phyloP scores from a whole-genome alignment of 2,329 filamentous ascomycete species.

The Hortaea sp. region DNA sequence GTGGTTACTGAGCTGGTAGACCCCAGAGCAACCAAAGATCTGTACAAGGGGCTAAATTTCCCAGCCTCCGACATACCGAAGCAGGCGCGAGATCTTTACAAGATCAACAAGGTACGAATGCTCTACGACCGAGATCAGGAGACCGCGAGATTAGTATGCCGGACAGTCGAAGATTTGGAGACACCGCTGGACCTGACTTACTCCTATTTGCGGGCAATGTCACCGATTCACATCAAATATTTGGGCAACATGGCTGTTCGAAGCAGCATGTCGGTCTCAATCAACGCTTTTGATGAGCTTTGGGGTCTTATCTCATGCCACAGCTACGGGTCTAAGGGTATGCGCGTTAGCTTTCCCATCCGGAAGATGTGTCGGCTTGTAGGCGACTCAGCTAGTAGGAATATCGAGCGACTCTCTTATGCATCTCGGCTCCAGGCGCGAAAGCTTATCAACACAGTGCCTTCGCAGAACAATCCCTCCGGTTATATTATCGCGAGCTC shows the following conservation, averaged over 20 bases:
- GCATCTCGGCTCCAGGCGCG: conserved; percentile 74
- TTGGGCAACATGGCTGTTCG: conserved; percentile 79
- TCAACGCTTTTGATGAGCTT: conserved; percentile 73
- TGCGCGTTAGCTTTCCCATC: conserved; percentile 87
- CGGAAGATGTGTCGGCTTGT: conserved; percentile 85
- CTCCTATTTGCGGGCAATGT: conserved; percentile 78
- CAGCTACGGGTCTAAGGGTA: conserved; percentile 64
- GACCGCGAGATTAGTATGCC: conserved; percentile 73
- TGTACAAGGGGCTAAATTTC: conserved; percentile 82
- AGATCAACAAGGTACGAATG: conserved; percentile 77
- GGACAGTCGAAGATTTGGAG: conserved; percentile 62
- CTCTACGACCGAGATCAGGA: conserved; percentile 75
- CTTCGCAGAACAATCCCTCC: conserved; percentile 70
- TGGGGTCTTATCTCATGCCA: conserved; percentile 88
- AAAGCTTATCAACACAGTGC: conserved; percentile 78
- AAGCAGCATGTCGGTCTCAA: conserved; percentile 91
- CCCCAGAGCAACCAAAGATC: conserved; percentile 64
- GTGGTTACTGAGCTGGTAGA: conserved; percentile 84
- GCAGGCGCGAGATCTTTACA: conserved; percentile 82
- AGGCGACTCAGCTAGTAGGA: conserved; percentile 74
- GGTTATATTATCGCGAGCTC: conserved; percentile 87
- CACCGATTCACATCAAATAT: conserved; percentile 81
- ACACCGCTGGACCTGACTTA: conserved; percentile 73
- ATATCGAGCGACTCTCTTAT: conserved; percentile 80
- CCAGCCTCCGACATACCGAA: conserved; percentile 78